These are phyloP conservation scores for Pyrenopolyporus hunteri DNA, from an alignment of 495 filamentous ascomycete species.

Conservation along the genomic window DNA sequence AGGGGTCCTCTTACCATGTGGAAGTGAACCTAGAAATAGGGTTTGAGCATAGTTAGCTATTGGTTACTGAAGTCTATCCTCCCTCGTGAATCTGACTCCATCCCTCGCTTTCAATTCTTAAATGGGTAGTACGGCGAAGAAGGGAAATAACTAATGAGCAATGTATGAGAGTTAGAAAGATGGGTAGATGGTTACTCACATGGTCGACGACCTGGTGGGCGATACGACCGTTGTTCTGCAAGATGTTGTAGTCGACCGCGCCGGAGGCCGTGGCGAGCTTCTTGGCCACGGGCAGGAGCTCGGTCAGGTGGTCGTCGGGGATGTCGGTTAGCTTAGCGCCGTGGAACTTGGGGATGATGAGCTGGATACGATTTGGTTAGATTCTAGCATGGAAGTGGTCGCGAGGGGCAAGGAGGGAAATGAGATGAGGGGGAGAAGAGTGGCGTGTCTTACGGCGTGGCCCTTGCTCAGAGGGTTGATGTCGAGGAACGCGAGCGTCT, in stretches of 20 bases:
- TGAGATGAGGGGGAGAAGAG: background rate
- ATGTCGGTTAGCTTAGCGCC: slow-evolving; percentile 92
- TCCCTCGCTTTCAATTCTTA: too few relatives aligned
- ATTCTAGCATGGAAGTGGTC: background rate
- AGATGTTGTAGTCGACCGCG: slow-evolving; percentile 83
- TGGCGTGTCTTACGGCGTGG: slow-evolving; percentile 67
- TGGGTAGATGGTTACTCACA: too few relatives aligned
- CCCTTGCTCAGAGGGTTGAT: slow-evolving; percentile 86
- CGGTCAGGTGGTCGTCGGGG: slow-evolving; percentile 83
- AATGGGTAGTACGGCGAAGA: background rate
- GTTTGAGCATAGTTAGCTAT: background rate
- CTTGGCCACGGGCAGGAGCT: slow-evolving; percentile 89
- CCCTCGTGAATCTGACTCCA: background rate
- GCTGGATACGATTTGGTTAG: slow-evolving; percentile 55
- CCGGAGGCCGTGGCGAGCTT: slow-evolving; percentile 79
- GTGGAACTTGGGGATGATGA: slow-evolving; percentile 96
- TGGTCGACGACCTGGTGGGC: slow-evolving; percentile 97
- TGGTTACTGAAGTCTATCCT: background rate
- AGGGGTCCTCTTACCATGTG: slow-evolving; percentile 71
- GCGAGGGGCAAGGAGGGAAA: background rate
- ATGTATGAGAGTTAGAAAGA: background rate
- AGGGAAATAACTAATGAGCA: background rate
- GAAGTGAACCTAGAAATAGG: slow-evolving; percentile 74
- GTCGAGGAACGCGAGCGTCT: slow-evolving; percentile 95
- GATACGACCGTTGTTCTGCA: slow-evolving; percentile 93